Conservation (phyloP, 768 basidiomycete genomes). For the Mycena pura region DNA sequence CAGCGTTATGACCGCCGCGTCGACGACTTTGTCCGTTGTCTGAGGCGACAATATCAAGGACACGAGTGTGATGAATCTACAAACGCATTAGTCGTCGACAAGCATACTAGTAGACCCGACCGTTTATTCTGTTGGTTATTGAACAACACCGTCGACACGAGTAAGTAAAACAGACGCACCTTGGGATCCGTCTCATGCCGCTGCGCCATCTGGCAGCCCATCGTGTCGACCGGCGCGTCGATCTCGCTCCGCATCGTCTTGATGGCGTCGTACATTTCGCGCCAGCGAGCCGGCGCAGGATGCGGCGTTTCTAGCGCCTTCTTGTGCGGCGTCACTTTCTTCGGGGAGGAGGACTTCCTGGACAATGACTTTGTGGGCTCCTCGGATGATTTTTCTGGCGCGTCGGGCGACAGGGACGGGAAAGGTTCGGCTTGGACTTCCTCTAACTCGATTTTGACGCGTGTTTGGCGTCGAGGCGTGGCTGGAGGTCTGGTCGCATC, state of each 20-base stretch:
- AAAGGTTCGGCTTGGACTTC: not conserved
- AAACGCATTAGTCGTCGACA: not conserved
- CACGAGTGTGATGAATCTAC: slow-evolving; percentile 75
- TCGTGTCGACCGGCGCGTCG: slow-evolving; percentile 89
- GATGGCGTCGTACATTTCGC: slow-evolving; percentile 72
- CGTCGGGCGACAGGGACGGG: slow-evolving; percentile 5
- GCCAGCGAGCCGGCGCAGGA: slow-evolving; percentile 71
- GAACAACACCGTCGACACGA: not conserved
- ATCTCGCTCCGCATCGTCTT: slow-evolving; percentile 76
- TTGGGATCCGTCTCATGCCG: slow-evolving; percentile 67
- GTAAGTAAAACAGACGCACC: slow-evolving; percentile 43
- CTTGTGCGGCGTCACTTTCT: slow-evolving; percentile 51
- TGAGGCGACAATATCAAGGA: slow-evolving; percentile 96
- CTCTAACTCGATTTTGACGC: slow-evolving; percentile 33
- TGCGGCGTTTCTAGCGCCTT: slow-evolving; percentile 65
- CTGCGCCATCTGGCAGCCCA: slow-evolving; percentile 85
- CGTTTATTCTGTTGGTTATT: slow-evolving; percentile 68
- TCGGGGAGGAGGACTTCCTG: too few relatives aligned
- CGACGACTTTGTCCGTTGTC: slow-evolving; percentile 91
- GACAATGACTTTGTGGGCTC: slow-evolving; percentile 39
- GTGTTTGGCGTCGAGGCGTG: slow-evolving; percentile 35
- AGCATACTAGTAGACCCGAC: not conserved
- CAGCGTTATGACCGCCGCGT: slow-evolving; percentile 78
- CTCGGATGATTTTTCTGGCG: slow-evolving; percentile 29
- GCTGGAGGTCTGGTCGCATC: slow-evolving; percentile 25